These are phyloP conservation scores for Fraxinus xanthoxyloides DNA, from an alignment of 305 asterid species.

Conservation along the genomic window DNA sequence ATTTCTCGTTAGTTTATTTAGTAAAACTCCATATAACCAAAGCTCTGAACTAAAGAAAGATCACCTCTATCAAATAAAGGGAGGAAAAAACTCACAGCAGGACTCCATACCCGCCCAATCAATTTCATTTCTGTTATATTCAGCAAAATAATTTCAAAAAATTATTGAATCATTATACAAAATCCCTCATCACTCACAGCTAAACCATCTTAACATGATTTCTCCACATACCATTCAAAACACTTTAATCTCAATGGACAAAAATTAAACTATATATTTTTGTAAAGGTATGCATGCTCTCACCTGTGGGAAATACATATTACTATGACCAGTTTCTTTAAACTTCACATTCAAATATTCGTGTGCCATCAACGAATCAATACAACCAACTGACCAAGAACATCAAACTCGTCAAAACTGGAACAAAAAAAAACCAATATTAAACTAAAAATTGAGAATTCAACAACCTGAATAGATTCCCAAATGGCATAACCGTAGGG, in stretches of 20 bases:
- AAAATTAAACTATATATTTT: neutral
- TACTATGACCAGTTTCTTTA: constrained; percentile 98
- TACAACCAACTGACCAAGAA: constrained; percentile 5
- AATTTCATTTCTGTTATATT: neutral
- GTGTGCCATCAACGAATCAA: constrained; percentile 45
- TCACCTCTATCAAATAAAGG: neutral
- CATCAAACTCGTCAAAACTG: neutral
- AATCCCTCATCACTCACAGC: constrained; percentile 5
- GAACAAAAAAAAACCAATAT: neutral
- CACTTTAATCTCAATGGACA: neutral
- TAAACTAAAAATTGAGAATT: neutral
- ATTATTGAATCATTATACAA: neutral
- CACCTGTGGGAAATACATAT: constrained; percentile 99
- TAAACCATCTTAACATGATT: constrained; percentile 12
- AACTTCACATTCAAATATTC: constrained; percentile 91
- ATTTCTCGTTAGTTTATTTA: neutral
- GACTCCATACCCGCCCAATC: neutral
- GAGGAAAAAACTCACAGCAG: neutral
- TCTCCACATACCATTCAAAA: neutral
- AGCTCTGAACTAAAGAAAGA: neutral
- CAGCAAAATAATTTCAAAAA: constrained; percentile 1
- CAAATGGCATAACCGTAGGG: constrained; percentile 97
- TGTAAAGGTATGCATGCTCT: constrained; percentile 2
- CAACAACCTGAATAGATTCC: constrained; percentile 95
- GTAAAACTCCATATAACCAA: neutral